Base-by-base conservation (phyloP, 148 eudicot genomes). In the Fagopyrum tataricum region DNA sequence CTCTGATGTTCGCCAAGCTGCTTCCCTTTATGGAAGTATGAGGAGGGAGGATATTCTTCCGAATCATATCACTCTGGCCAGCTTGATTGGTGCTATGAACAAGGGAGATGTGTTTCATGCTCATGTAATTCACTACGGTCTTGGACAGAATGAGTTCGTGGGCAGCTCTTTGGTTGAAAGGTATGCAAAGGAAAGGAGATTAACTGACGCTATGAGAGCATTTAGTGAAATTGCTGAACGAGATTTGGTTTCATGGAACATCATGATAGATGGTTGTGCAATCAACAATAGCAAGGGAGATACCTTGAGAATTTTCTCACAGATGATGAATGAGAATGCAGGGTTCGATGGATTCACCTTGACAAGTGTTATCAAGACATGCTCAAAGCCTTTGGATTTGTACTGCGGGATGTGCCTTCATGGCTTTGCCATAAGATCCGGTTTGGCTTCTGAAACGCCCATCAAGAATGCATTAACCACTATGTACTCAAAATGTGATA, bases 401-500 rank as follows among this genome's bases (percentile, higher is more conserved):
- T 31, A 53, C 21, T 41, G 47, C 10, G 86, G 86, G 67, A 80
- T 59, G 83, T 72, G 76, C 62, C 70, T 83, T 23, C 86, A 83
- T 72, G 73, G 86, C 66, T 46, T 53, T 62, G 77, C 83, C 14
- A 52, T 78, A 42, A 83, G 71, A 76, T 31, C 68, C 14, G 78
- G 86, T 52, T 59, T 83, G 37, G 55, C 69, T 7, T 43, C 26
- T 49, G 81, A 80, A 56, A 78, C 79, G 18, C 83, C 86, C 3
- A 62, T 83, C 7, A 72, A 72, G 56, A 83, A 83, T 78, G 80
- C 86, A 43, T 76, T 83, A 48, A 78, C 77, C 18, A 83, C 86
- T 15, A 83, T 83, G 86, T 83, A 83, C 58, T 73, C 78, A 1
- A 83, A 70, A 71, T 83, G 86, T 72, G 86, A 80, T 49, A 71